Percentiles rank a stretch among this genome's conserved stretches.
Evolutionary conservation across 805 yeast genomes (phyloP).

Genomic region (Candida morakotiae): DNA sequence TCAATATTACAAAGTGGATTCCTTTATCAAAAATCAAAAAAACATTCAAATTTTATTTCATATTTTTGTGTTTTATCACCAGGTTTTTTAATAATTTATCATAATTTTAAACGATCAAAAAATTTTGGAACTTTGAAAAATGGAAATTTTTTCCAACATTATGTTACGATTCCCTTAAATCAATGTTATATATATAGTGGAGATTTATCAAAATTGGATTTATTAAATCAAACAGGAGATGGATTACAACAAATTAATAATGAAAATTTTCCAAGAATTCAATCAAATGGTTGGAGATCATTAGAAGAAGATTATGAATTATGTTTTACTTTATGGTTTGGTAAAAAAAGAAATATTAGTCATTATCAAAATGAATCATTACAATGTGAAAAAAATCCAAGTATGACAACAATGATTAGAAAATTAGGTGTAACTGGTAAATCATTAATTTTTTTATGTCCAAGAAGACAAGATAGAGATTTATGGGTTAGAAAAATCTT

Average conservation of each 20-base stretch:
- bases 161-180: conserved; percentile 56
- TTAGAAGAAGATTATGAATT: conserved; percentile 71
- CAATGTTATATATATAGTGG: conserved; percentile 80
- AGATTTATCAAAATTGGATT: conserved; percentile 50
- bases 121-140: conserved; percentile 44
- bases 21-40: conserved; percentile 65
- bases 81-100: conserved; percentile 60
- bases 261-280: conserved; percentile 63
- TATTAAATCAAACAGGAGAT: conserved; percentile 40
- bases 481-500: conserved; percentile 61
- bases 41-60: conserved; percentile 61
- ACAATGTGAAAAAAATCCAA: conserved; percentile 34
- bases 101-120: conserved; percentile 44
- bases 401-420: conserved; percentile 41
- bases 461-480: conserved; percentile 80
- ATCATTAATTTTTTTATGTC: conserved; percentile 70
- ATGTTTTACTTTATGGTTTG: conserved; percentile 84
- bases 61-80: conserved; percentile 66
- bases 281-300: conserved; percentile 80
- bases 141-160: conserved; percentile 46
- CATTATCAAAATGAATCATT: conserved; percentile 9
- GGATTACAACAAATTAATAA: conserved; percentile 44
- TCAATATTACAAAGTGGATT: conserved; percentile 62
- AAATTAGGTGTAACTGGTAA: conserved; percentile 65
- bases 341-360: conserved; percentile 50